Evolutionary conservation across 2,329 filamentous ascomycete genomes (phyloP).

Genomic region (Talaromyces funiculosus): DNA sequence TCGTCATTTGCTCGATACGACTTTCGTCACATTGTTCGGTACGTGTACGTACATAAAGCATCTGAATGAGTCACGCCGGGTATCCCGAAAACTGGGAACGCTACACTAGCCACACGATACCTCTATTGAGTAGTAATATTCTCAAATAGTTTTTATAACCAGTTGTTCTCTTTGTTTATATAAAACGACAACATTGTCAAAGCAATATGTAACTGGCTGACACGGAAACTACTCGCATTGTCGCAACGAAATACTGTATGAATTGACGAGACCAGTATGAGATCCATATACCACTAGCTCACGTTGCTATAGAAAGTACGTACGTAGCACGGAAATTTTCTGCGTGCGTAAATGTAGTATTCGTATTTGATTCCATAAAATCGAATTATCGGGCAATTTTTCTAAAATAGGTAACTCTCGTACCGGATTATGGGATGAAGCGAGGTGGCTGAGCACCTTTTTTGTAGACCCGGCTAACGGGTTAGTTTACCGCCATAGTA

Average conservation of each 20-base stretch:
- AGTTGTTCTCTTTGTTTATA: too few species aligned
- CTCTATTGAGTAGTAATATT: conserved; percentile 5
- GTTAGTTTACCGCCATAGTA: not conserved
- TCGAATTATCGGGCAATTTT: not conserved
- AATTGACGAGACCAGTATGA: not conserved
- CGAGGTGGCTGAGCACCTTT: conserved; percentile 1
- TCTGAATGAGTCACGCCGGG: not conserved
- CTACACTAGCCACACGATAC: conserved; percentile 10
- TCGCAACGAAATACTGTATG: not conserved
- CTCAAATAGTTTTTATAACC: too few species aligned
- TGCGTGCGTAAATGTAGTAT: too few species aligned
- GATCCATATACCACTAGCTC: not conserved
- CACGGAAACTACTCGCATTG: not conserved
- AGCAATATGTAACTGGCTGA: not conserved
- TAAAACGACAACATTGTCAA: not conserved
- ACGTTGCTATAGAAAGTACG: not conserved
- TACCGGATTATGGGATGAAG: not conserved
- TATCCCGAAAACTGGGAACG: conserved; percentile 11
- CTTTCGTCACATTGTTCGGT: not conserved
- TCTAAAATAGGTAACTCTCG: conserved; percentile 3
- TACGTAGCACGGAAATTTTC: too few species aligned
- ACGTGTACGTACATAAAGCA: not conserved
- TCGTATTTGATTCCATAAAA: not conserved
- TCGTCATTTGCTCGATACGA: not conserved
- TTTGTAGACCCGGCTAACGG: not conserved